Base-by-base conservation (phyloP, 2,329 filamentous ascomycete species). In the Aciculosporium take region DNA sequence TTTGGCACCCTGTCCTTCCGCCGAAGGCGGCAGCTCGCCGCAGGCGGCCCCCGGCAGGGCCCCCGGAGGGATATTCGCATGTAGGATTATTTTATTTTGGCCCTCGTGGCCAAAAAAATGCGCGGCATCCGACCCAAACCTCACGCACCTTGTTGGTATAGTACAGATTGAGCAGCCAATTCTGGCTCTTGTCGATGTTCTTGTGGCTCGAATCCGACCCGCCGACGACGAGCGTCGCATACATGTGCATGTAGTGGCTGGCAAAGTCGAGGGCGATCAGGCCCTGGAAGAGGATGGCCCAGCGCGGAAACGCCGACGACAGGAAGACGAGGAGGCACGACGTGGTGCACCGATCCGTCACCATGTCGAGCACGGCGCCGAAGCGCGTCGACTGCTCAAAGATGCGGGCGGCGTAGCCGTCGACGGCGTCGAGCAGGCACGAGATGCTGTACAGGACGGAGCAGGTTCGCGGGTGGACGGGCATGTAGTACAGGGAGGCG, bases 171-270 rank as follows among this genome's bases (percentile, higher is more conserved):
- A 98, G 66, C 45, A 96, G 70, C 77, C 81, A 85, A 68, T 85
- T 94, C 60, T 87, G 72, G 58, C 76, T 84, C 63, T 83, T 81
- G 58, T 94, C 86, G 40, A 98, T 80, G 53, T 84, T 88, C 77
- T 98, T 98, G 68, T 98, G 91, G 67, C 87, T 81, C 49, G 65
- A 84, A 52, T 79, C 75, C 41, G 76, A 72, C 40, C 85, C 86
- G 41, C 83, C 86, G 77, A 94, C 91, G 49, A 81, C 80, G 55
- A 95, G 68, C 1, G 87, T 94, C 10, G 88, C 85, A 59, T 94
- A 96, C 91, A 98, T 98, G 67, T 98, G 91, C 71, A 96, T 89
- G 60, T 96, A 98, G 64, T 98, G 91, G 60, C 87, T 94, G 23
- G 91, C 84, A 49, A 98, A 73, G 63, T 98, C 91, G 53, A 98